Evolutionary conservation across 2,329 filamentous ascomycete species (phyloP).

Genomic region (Lecanosticta acicola): DNA sequence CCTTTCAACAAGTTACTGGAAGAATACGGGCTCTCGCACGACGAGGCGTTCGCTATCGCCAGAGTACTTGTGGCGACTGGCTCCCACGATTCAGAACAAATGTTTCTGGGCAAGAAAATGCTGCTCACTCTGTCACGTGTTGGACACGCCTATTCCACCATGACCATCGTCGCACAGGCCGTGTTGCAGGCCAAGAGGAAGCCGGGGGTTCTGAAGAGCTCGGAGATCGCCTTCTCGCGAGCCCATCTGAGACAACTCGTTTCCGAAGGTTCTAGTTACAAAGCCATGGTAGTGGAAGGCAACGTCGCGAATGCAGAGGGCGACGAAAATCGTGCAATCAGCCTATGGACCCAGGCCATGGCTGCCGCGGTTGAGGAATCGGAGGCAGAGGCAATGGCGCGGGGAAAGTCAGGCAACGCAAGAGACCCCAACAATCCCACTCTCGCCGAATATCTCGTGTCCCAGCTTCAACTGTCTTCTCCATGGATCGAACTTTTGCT

Average conservation of each 20-base stretch:
- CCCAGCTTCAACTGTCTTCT: slow-evolving; percentile 22
- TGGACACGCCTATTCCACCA: slow-evolving; percentile 22
- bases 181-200: slow-evolving; percentile 12
- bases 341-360: slow-evolving; percentile 25
- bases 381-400: slow-evolving; percentile 3
- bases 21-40: neutral
- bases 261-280: slow-evolving; percentile 16
- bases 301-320: slow-evolving; percentile 23
- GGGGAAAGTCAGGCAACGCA: too few relatives aligned
- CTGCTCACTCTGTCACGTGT: slow-evolving; percentile 20
- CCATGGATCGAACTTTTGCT: slow-evolving; percentile 31
- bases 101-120: slow-evolving; percentile 19
- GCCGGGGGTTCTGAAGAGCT: slow-evolving; percentile 13
- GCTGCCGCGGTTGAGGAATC: slow-evolving; percentile 15
- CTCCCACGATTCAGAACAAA: neutral
- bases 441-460: too few relatives aligned
- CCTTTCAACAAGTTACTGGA: neutral
- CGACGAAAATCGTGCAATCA: slow-evolving; percentile 24
- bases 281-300: slow-evolving; percentile 29
- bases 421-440: neutral
- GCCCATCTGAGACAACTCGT: slow-evolving; percentile 22
- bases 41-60: neutral
- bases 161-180: slow-evolving; percentile 22
- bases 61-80: too few relatives aligned
- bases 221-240: slow-evolving; percentile 15